Evolutionary conservation across 2,329 filamentous ascomycete genomes (phyloP).

Genomic region (Colletotrichum falcatum): DNA sequence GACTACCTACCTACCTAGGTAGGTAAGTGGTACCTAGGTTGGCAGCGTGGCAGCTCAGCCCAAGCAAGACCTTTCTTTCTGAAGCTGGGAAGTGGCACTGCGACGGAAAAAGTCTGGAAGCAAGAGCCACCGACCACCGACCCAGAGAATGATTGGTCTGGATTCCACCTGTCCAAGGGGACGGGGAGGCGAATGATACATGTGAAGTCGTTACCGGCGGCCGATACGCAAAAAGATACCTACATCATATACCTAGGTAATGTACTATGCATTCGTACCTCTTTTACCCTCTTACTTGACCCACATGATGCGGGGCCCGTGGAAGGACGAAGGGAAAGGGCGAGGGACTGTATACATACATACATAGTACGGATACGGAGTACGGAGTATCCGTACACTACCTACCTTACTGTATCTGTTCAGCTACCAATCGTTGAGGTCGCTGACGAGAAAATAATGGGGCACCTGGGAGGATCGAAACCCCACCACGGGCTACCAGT

Average conservation of each 20-base stretch:
- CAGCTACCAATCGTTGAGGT: conserved; percentile 9
- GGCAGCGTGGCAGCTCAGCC: neutral
- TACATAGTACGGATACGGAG: too few relatives aligned
- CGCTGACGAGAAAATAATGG: conserved; percentile 7
- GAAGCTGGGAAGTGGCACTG: conserved; percentile 17
- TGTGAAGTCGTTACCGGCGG: conserved; percentile 16
- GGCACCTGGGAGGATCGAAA: neutral
- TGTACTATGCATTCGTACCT: too few relatives aligned
- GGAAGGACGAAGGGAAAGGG: neutral
- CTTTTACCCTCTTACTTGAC: neutral
- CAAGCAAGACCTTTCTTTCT: neutral
- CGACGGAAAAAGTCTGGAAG: conserved; percentile 27
- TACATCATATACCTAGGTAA: neutral
- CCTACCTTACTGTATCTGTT: too few relatives aligned
- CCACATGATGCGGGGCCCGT: conserved; percentile 32
- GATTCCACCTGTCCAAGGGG: neutral
- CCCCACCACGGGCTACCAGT: conserved; percentile 23
- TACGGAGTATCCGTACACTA: too few relatives aligned
- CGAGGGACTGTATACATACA: too few relatives aligned
- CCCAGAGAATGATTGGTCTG: neutral
- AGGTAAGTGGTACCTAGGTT: too few relatives aligned
- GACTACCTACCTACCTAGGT: too few relatives aligned
- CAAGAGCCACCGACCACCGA: conserved; percentile 5
- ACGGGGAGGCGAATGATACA: conserved; percentile 16
- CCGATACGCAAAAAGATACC: conserved; percentile 12